Percentiles rank a stretch among this genome's conserved stretches.
Evolutionary conservation across 352 stramenopile species (phyloP).

Genomic region (Pythium scleroteichum): DNA sequence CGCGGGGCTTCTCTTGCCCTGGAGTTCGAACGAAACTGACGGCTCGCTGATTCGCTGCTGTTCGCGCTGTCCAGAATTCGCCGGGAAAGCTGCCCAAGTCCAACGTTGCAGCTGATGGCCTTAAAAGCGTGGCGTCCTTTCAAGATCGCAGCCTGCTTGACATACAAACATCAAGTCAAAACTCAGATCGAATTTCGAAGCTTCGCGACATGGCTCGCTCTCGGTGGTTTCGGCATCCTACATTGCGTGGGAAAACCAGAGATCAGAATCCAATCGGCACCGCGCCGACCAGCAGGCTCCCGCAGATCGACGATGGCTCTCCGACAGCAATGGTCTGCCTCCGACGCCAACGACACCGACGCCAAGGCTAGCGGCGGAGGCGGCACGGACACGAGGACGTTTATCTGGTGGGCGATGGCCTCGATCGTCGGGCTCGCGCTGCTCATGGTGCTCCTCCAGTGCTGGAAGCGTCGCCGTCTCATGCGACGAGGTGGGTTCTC

Average conservation of each 20-base stretch:
- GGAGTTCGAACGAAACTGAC: no score
- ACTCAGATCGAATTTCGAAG: background rate
- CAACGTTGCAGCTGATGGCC: constrained; percentile 13
- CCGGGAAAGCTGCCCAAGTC: constrained; percentile 2
- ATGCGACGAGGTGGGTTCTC: constrained; percentile 13
- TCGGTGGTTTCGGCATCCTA: no score
- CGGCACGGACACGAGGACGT: background rate
- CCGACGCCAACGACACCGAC: background rate
- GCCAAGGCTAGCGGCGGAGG: background rate
- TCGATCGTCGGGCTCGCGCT: constrained; percentile 3
- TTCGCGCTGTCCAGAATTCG: constrained; percentile 3
- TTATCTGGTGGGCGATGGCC: constrained; percentile 17
- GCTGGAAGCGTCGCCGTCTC: constrained; percentile 14
- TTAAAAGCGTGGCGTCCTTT: constrained; percentile 5
- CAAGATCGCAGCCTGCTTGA: background rate
- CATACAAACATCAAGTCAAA: constrained; percentile 2
- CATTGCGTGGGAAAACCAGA: no score
- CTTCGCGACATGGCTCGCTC: background rate
- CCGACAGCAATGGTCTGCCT: background rate
- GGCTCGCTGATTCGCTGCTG: background rate
- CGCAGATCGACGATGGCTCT: background rate
- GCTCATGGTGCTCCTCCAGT: constrained; percentile 9
- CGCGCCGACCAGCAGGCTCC: background rate
- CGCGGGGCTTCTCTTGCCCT: no score
- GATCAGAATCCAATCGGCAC: background rate